Base-by-base conservation (phyloP, 805 yeast genomes). In the Myxozyma neglecta region DNA sequence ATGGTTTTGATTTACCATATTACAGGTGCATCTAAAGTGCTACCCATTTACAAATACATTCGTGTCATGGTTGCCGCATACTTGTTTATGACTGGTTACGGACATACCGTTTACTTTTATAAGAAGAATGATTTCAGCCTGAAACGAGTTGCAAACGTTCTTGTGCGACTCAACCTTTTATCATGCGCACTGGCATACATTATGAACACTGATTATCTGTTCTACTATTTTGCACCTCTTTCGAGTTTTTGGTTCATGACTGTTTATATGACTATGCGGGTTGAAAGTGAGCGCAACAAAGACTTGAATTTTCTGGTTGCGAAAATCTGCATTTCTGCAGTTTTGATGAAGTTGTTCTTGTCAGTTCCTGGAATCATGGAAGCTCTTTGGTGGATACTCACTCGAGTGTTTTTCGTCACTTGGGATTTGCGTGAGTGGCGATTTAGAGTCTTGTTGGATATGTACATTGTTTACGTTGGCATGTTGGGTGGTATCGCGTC, bases 391-490 rank as follows among this genome's bases (percentile, higher is more conserved):
- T 53, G 54, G 40, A 36, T 68, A 14, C 59, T 68, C 14, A 56
- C 64, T 11, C 56, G 58, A 9, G 48, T 68, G 35, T 65, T 61
- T 48, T 65, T 64, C 52, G 62, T 68, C 20, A 51, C 69, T 40
- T 68, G 70, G 70, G 61, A 68, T 42, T 57, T 68, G 32, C 66
- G 63, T 16, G 70, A 68, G 49, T 68, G 70, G 70, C 56, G 70
- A 10, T 68, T 68, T 60, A 56, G 70, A 39, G 67, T 68, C 10
- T 37, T 66, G 14, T 53, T 68, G 35, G 70, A 68, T 49, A 53
- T 68, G 37, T 66, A 59, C 47, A 67, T 64, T 43, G 70, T 68
- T 29, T 67, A 60, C 34, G 44, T 68, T 32, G 70, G 70, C 32
- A 68, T 68, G 70, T n/a, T 68, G 40, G 70, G 69, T 11, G 70